Conservation (phyloP, 495 filamentous ascomycete genomes). For the Cairneyella variabilis region DNA sequence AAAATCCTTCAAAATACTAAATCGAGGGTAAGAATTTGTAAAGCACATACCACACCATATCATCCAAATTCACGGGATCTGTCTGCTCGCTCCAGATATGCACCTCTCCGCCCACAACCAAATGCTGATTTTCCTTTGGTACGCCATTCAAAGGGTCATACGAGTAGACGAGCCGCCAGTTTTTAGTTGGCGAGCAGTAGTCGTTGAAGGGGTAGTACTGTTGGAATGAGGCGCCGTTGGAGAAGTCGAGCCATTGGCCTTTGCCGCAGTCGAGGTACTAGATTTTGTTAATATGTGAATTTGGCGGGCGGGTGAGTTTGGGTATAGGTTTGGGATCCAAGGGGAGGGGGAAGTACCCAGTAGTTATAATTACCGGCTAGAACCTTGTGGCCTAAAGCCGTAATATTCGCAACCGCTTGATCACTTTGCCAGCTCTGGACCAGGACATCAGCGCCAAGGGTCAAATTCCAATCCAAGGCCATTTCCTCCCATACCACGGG, state of each 20-base stretch:
- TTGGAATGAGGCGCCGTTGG: slow-evolving; percentile 36
- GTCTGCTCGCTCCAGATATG: slow-evolving; percentile 78
- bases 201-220: slow-evolving; percentile 65
- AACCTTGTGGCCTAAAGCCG: slow-evolving; percentile 58
- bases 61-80: slow-evolving; percentile 63
- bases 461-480: slow-evolving; percentile 69
- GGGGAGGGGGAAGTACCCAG: too few species aligned
- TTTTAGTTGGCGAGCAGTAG: slow-evolving; percentile 71
- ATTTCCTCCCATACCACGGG: slow-evolving; percentile 85
- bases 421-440: slow-evolving; percentile 71
- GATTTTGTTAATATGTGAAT: slow-evolving; percentile 10
- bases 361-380: slow-evolving; percentile 72
- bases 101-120: slow-evolving; percentile 74
- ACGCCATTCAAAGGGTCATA: slow-evolving; percentile 66
- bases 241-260: slow-evolving; percentile 71
- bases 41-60: slow-evolving; percentile 73
- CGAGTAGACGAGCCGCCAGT: slow-evolving; percentile 74
- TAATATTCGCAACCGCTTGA: slow-evolving; percentile 47
- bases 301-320: slow-evolving; percentile 6
- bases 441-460: slow-evolving; percentile 56
- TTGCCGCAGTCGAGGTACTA: slow-evolving; percentile 79
- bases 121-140: slow-evolving; percentile 47
- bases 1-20: too few species aligned
- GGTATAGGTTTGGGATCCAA: too few species aligned
- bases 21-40: too few species aligned